Base-by-base conservation (phyloP, 2,329 filamentous ascomycete genomes). In the Apiospora hydei region DNA sequence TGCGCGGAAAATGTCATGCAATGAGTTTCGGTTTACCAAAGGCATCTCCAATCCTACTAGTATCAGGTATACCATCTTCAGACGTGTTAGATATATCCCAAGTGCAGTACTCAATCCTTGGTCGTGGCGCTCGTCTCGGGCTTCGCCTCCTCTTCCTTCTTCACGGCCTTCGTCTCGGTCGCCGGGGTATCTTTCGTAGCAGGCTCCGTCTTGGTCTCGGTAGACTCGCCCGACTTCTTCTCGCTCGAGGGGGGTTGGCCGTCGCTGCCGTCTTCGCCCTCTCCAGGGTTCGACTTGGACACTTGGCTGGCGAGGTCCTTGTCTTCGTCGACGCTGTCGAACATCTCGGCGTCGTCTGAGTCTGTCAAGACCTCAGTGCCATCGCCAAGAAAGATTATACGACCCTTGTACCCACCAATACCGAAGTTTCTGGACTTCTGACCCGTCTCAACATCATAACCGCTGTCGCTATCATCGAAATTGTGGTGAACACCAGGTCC, bases 361-460 rank as follows among this genome's bases (percentile, higher is more conserved):
- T 96, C 94, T 77, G 94, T 94, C 80, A 95, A 87, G 81, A 97
- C 91, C 86, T 98, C 95, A 79, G 94, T 97, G 79, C 96, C 96
- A 86, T 98, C 95, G 77, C 96, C 95, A 77, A 99, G 90, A 81
- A 98, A 92, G 83, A 98, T 98, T 82, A 98, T 95, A 78, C 95
- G 92, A 77, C 95, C 94, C 82, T 90, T 90, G 82, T 92, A 93
- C 81, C 92, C 92, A 83, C 91, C 86, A 78, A 89, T 85, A 75
- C 90, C 89, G 80, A 93, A 92, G 77, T 86, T 85, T 82, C 88
- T 89, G 78, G 84, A 83, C 81, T 88, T 88, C 77, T 89, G 88
- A 78, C 93, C 91, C 82, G 90, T 87, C 79, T 94, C 92, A 84
- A 93, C 87, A 81, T 94, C 92, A 85, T 93, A 94, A 74, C 93